Evolutionary conservation across 352 stramenopile genomes (phyloP).

Genomic region (Pythium chondricola): DNA sequence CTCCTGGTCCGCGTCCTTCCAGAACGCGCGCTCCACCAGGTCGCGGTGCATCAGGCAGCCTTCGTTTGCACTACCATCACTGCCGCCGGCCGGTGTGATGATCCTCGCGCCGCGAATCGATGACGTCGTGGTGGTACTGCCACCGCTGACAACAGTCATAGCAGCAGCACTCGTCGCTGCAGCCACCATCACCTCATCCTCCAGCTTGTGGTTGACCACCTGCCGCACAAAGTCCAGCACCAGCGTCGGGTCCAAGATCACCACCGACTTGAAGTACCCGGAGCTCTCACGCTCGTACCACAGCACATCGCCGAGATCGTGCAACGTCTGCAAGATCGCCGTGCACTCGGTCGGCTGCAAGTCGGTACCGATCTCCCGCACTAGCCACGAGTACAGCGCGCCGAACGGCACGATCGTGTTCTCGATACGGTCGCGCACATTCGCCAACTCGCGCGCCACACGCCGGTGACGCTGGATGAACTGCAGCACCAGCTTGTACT

Average conservation of each 20-base stretch:
- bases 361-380: conserved; percentile 2
- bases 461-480: conserved; percentile 1
- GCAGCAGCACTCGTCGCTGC: too few species aligned
- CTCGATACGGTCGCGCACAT: conserved; percentile 8
- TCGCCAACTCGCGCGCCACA: not conserved
- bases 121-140: too few species aligned
- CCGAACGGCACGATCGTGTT: conserved; percentile 10
- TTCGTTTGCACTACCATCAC: too few species aligned
- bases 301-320: conserved; percentile 17
- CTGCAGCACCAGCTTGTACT: conserved; percentile 7
- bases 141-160: too few species aligned
- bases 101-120: too few species aligned
- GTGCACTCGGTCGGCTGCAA: conserved; percentile 7
- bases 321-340: conserved; percentile 6
- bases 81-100: too few species aligned
- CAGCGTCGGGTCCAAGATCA: conserved; percentile 20
- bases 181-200: too few species aligned
- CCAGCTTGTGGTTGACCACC: conserved; percentile 10
- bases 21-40: conserved; percentile 3
- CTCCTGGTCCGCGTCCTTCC: conserved; percentile 11
- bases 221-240: conserved; percentile 25
- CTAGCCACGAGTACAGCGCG: conserved; percentile 1
- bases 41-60: conserved; percentile 4
- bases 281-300: conserved; percentile 12
- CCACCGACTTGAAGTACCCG: not conserved